Evolutionary conservation across 805 yeast species (phyloP).

Genomic region (Candida wancherniae): DNA sequence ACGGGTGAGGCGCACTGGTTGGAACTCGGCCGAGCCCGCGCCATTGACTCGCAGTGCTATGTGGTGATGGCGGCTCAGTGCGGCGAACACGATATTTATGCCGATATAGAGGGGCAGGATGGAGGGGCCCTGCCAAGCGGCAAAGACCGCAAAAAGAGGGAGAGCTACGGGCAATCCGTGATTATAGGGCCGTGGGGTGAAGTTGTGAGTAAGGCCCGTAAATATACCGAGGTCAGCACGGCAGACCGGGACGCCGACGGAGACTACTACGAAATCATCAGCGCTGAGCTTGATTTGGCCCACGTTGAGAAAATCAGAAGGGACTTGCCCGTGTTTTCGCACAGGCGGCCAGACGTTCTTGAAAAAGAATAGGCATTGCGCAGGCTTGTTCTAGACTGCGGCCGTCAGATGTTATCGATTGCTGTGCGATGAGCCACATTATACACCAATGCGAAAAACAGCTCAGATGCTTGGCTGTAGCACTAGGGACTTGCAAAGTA

Average conservation of each 20-base stretch:
- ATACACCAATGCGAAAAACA: too few relatives aligned
- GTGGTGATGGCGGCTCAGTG: conserved; percentile 88
- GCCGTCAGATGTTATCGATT: too few relatives aligned
- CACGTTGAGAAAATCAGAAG: conserved; percentile 47
- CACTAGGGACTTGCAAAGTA: too few relatives aligned
- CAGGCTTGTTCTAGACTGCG: too few relatives aligned
- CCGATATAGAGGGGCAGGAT: conserved; percentile 27
- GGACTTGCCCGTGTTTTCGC: conserved; percentile 75
- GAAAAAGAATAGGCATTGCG: too few relatives aligned
- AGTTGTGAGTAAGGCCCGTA: conserved; percentile 49
- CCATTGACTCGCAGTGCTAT: conserved; percentile 82
- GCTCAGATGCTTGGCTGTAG: too few relatives aligned
- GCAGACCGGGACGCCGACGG: conserved; percentile 33
- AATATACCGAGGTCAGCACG: conserved; percentile 26
- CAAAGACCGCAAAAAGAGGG: conserved; percentile 37
- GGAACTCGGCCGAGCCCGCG: conserved; percentile 72
- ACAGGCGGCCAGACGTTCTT: conserved; percentile 57
- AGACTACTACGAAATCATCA: conserved; percentile 39
- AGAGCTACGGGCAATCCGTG: conserved; percentile 82
- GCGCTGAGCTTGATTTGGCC: conserved; percentile 63
- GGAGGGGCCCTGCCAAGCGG: too few relatives aligned
- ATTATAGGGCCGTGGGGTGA: conserved; percentile 93
- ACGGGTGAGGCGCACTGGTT: conserved; percentile 95
- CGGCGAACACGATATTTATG: conserved; percentile 62
- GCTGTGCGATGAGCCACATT: too few relatives aligned